Evolutionary conservation across 768 basidiomycete genomes (phyloP), one percentile per base, ranked within the genome.

Genomic region (Lactarius vividus): DNA sequence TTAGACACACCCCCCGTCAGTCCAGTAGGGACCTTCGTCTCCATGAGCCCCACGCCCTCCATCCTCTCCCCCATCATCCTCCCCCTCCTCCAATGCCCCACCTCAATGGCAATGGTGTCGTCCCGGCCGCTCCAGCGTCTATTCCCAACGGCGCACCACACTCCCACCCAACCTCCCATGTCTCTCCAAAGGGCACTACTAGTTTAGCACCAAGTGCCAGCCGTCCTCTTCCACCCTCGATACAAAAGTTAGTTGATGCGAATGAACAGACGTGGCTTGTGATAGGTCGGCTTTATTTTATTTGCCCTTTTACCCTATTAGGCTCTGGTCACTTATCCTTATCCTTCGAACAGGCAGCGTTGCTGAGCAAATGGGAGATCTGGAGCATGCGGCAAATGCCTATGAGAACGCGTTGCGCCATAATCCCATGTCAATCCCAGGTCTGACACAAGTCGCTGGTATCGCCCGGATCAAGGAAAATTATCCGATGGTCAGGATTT

Each of bases 391-490:
- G 57, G 82, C 94, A 72, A 85, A 85, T 53, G 94, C 95, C 66
- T 99, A 98, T 79, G 96, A 98, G 78, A 88, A 91, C 73, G 96
- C 96, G 2, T 83, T 98, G 70, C 88, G 94, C 78, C 95, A 98
- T 81, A 98, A 98, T 74, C 90, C 95, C 73, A 85, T 87, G 77
- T 96, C 92, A 73, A 82, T 96, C 70, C 83, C 89, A 73, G 95
- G 94, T 49, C 86, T 98, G 70, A 94, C 92, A 44, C 92, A 95
- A 75, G 92, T 96, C 49, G 96, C 96, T 74, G 91, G 92, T 69
- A 96, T 98, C 77, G 94, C 93, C 77, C 89, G 96, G 81, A 93
- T 94, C 82, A 94, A 92, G 76, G 96, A 99, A 79, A 94, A 98
- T 77, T 97, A 96, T 78, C 88, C 91, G 78, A 96, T 94, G 87